phyloP scores from a whole-genome alignment of 2,329 filamentous ascomycete species.

The Microcyclospora pomicola region DNA sequence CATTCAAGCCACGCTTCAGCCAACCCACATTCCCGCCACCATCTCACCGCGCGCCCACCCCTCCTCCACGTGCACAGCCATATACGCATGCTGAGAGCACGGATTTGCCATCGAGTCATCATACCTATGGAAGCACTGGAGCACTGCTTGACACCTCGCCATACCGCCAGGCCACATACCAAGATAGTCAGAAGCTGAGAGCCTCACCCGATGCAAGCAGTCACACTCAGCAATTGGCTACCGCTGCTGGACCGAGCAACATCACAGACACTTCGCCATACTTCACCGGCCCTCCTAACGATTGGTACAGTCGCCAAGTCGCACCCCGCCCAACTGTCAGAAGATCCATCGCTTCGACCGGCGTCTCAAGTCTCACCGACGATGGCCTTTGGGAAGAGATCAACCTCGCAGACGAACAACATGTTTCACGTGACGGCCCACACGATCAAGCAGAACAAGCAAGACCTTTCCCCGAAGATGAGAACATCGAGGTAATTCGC shows the following conservation, averaged over 20 bases:
- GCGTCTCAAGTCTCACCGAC: too few species aligned
- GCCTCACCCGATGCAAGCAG: neutral
- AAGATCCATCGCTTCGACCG: neutral
- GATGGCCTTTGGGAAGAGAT: too few species aligned
- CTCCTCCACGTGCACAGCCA: slow-evolving; percentile 6
- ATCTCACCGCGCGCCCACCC: slow-evolving; percentile 5
- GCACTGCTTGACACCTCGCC: slow-evolving; percentile 9
- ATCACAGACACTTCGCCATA: neutral
- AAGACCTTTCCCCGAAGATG: too few species aligned
- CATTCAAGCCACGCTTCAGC: neutral
- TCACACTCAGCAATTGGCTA: neutral
- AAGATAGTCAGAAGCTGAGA: slow-evolving; percentile 5
- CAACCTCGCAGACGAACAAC: too few species aligned
- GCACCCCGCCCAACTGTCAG: neutral
- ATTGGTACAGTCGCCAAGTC: neutral
- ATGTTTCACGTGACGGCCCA: too few species aligned
- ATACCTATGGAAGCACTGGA: slow-evolving; percentile 19
- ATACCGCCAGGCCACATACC: slow-evolving; percentile 3
- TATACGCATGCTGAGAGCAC: slow-evolving; percentile 6
- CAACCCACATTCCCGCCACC: neutral
- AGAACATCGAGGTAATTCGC: too few species aligned
- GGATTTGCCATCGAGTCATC: slow-evolving; percentile 18
- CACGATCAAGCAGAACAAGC: too few species aligned
- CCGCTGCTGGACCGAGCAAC: neutral
- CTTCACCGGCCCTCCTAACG: neutral